phyloP scores from a whole-genome alignment of 2,329 filamentous ascomycete species.

The Hypoxylon sp. region DNA sequence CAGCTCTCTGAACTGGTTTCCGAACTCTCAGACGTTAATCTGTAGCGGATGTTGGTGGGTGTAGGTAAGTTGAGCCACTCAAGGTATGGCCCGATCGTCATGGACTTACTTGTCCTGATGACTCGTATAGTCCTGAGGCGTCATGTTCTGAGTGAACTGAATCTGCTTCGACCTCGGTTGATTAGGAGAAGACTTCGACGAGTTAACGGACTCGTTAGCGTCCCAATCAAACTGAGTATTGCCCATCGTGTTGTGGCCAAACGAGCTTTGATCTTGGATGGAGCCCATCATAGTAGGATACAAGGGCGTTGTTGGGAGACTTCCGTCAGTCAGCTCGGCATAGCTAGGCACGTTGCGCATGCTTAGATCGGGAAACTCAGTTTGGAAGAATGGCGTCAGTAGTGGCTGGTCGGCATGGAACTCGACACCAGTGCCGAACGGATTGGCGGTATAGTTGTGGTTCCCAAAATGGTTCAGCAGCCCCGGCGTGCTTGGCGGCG shows the following conservation, averaged over 20 bases:
- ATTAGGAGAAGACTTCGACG: constrained; percentile 57
- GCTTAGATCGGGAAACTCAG: constrained; percentile 62
- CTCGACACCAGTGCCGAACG: constrained; percentile 46
- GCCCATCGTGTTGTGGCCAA: constrained; percentile 54
- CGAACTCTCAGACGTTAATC: background rate
- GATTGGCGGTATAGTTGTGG: constrained; percentile 58
- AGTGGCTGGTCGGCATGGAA: constrained; percentile 64
- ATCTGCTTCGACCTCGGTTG: constrained; percentile 60
- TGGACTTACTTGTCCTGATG: constrained; percentile 43
- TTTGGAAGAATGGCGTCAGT: constrained; percentile 65
- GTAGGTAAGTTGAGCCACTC: background rate
- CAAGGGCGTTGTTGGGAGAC: constrained; percentile 66
- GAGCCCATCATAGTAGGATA: constrained; percentile 62
- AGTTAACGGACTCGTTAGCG: constrained; percentile 59
- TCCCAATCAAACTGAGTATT: constrained; percentile 69
- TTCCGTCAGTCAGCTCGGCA: constrained; percentile 59
- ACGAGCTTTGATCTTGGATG: constrained; percentile 55
- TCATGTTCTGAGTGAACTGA: constrained; percentile 64
- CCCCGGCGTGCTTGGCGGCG: constrained; percentile 69
- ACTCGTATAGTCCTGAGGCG: constrained; percentile 59
- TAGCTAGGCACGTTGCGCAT: constrained; percentile 63
- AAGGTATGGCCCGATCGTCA: background rate
- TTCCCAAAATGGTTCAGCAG: constrained; percentile 61
- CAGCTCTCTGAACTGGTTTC: background rate
- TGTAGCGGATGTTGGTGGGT: background rate